Base-by-base conservation (phyloP, 345 rosid species). In the Noccaea caerulescens region DNA sequence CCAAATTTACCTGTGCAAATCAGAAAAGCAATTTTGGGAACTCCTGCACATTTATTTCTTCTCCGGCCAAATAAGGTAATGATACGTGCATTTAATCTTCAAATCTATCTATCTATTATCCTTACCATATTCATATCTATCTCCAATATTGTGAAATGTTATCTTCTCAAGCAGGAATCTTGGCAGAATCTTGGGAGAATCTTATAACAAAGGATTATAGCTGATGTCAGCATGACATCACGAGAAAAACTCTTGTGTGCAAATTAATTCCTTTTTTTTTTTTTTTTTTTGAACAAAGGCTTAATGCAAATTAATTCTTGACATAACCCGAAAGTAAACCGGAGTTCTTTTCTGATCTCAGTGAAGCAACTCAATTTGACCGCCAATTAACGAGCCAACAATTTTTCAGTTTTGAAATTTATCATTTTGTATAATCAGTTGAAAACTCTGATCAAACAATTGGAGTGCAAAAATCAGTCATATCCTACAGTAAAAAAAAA, bases 141-240 rank as follows among this genome's bases (percentile, higher is more conserved):
- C 2, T 37, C 41, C 10, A n/a, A 13, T 2, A 27, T 27, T 3
- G 30, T 27, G 30, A 27, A 55, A 6, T 16, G 8, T 7, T 10
- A 7, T n/a, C 6, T 56, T 56, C 7, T 13, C 41, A 20, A 20
- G 23, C 23, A 44, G 11, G 6, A 39, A 52, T 57, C 65, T 58
- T 8, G 52, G 49, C 30, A 14, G 51, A 69, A 69, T 49, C 66
- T 58, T 37, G 14, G n/a, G 30, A 16, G 42, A 63, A 63, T 63
- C 68, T 46, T 62, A 16, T 42, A 1, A 9, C 16, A 45, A 42
- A 4, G 43, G 68, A 46, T 63, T 16, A 56, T 53, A 18, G 44
- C 9, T 56, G 8, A 20, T 68, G 37, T 68, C 64, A 68, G 13
- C 25, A 68, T 55, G 23, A 5, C 6, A 5, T 12, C 12, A 23